Evolutionary conservation across 2,329 filamentous ascomycete species (phyloP), one percentile per base, ranked within the genome.

Genomic region (Davidsoniella neocaledoniae): DNA sequence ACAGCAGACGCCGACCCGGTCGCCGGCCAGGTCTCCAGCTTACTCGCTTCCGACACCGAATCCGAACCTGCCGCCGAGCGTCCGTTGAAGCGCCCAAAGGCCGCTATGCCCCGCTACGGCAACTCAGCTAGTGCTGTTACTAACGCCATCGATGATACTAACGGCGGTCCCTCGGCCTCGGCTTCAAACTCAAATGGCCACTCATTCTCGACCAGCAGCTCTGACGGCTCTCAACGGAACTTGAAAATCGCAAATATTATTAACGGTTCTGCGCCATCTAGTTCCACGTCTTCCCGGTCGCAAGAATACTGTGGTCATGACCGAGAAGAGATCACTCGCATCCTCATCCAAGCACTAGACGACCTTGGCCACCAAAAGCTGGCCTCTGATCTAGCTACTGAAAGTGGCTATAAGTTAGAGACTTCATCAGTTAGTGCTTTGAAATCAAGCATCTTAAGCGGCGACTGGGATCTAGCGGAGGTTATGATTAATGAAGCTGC

Each of bases 341-440:
- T 96, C 55, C 66, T 98, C 58, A 91, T 98, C 59, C 91, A 98
- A 64, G 84, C 87, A 36, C 67, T 98, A 55, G 77, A 79, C 21
- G 90, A 95, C 62, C 73, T 98, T 67, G 91, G 91, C 2, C 95
- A 96, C 61, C 71, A 79, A 53, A 70, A 71, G 10, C 84, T 90
- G 10, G 90, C 91, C 21, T 72, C 77, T 42, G 78, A 74, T 54
- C 69, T 98, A 51, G 82, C 77, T 59, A 72, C 74, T 54, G 85
- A 93, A 63, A 96, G 90, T 60, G 88, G 87, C 1, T 94, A 77
- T 61, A 78, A 90, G 60, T 69, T 98, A 52, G 91, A 98, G 65
- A 91, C 79, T 53, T 76, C 81, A 1, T 82, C 83, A 1, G 90
- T 95, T 17, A 81, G 86, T n/a, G 77, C 82, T 5, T 95, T 98